Evolutionary conservation across 495 filamentous ascomycete genomes (phyloP).

Genomic region (Mycothermus thermophilus): DNA sequence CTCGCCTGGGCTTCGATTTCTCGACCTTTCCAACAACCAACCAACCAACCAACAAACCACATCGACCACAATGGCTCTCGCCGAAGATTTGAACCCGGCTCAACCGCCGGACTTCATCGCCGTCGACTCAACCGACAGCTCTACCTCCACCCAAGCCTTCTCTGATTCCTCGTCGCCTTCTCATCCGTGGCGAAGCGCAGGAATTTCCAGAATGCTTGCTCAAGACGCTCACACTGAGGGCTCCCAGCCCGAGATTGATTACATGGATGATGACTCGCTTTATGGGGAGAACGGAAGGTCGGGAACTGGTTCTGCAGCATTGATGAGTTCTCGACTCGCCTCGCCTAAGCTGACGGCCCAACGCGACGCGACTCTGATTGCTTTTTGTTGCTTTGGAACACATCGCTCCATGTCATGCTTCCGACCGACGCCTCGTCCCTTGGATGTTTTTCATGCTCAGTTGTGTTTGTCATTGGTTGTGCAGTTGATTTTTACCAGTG

Average conservation of each 20-base stretch:
- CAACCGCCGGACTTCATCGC: slow-evolving; percentile 6
- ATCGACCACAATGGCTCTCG: no score
- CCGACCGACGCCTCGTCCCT: no score
- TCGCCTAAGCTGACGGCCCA: no score
- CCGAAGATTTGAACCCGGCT: no score
- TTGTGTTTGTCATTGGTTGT: not conserved
- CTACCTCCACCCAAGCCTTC: not conserved
- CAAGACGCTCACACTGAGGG: not conserved
- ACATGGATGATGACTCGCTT: not conserved
- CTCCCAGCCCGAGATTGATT: no score
- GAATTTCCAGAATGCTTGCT: not conserved
- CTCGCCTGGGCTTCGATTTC: no score
- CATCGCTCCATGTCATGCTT: no score
- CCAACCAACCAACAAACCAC: not conserved
- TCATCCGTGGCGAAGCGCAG: not conserved
- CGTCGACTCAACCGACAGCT: slow-evolving; percentile 3
- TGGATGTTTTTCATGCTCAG: slow-evolving; percentile 1
- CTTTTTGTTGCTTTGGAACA: no score
- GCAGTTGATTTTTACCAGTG: no score
- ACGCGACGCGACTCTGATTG: no score
- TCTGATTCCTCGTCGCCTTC: not conserved
- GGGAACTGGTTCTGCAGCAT: not conserved
- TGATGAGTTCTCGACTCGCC: no score
- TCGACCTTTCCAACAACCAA: no score
- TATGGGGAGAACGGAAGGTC: slow-evolving; percentile 2